Percentiles rank a stretch among this genome's conserved stretches.
Evolutionary conservation across 768 basidiomycete species (phyloP).

Genomic region (Exidia glandulosa): DNA sequence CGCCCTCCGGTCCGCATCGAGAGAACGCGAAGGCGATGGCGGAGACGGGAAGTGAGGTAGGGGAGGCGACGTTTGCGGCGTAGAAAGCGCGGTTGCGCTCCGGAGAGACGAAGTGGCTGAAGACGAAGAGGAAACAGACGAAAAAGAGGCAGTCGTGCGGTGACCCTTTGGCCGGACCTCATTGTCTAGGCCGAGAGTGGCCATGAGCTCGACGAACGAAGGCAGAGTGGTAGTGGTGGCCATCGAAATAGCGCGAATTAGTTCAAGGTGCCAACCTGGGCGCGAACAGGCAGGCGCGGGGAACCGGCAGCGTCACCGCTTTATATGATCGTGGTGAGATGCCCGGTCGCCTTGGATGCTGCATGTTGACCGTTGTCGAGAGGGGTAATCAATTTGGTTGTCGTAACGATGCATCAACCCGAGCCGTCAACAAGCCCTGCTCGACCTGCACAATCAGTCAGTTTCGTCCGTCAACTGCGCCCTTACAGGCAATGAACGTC

Average conservation of each 20-base stretch:
- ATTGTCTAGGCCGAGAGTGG: slow-evolving; percentile 63
- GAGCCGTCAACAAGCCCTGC: neutral
- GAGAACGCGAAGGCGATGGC: slow-evolving; percentile 23
- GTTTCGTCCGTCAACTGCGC: neutral
- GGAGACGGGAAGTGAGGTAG: slow-evolving; percentile 21
- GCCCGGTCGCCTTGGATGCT: neutral
- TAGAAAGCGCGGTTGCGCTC: neutral
- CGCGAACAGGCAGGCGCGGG: neutral
- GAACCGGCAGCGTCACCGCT: neutral
- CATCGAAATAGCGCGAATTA: neutral
- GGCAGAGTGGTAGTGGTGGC: slow-evolving; percentile 57
- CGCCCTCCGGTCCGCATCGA: slow-evolving; percentile 20
- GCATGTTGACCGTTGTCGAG: neutral
- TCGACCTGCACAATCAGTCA: neutral
- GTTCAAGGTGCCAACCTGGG: neutral
- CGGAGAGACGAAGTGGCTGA: slow-evolving; percentile 31
- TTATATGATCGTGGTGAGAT: neutral
- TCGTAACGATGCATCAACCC: neutral
- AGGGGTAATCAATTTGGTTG: neutral
- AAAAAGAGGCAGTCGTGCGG: slow-evolving; percentile 13
- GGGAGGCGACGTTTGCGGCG: slow-evolving; percentile 13
- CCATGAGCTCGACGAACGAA: slow-evolving; percentile 83
- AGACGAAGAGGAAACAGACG: slow-evolving; percentile 32
- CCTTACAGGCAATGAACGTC: no score
- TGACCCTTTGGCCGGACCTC: slow-evolving; percentile 17